Percentiles rank a stretch among this genome's conserved stretches.
Conservation (phyloP, 306 rosid species). For the Quercus gilva region DNA sequence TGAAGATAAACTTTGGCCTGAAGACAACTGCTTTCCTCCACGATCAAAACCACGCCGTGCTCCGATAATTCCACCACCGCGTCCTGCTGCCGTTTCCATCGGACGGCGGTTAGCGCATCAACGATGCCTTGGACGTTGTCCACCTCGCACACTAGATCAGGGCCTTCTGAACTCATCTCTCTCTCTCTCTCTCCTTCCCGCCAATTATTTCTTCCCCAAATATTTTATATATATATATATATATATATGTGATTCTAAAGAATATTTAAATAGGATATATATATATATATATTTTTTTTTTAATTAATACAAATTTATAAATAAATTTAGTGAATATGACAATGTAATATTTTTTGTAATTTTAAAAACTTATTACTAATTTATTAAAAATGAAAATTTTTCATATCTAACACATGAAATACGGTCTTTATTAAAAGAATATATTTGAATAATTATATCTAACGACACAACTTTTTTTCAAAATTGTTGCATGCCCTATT, state of each 20-base stretch:
- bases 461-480: too few relatives aligned
- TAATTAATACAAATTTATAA: too few relatives aligned
- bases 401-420: rapidly evolving
- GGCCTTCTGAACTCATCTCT: conserved; percentile 47
- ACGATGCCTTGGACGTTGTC: conserved; percentile 91
- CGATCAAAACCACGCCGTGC: conserved; percentile 84
- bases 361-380: too few relatives aligned
- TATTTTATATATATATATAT: too few relatives aligned
- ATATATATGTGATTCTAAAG: too few relatives aligned
- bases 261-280: too few relatives aligned
- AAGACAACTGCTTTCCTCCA: conserved; percentile 82
- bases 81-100: conserved; percentile 97
- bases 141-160: conserved; percentile 71
- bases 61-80: conserved; percentile 81
- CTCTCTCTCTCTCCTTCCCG: conserved; percentile 24
- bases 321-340: too few relatives aligned
- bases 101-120: conserved; percentile 78
- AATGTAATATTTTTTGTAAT: too few relatives aligned
- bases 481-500: too few relatives aligned
- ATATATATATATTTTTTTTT: too few relatives aligned
- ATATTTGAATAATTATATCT: too few relatives aligned
- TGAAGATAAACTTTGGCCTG: conserved; percentile 95
- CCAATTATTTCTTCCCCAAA: conserved; percentile 17
- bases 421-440: rapidly evolving
- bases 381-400: too few relatives aligned